Evolutionary conservation across 352 stramenopile genomes (phyloP).

Genomic region (Globisporangium yorkense): DNA sequence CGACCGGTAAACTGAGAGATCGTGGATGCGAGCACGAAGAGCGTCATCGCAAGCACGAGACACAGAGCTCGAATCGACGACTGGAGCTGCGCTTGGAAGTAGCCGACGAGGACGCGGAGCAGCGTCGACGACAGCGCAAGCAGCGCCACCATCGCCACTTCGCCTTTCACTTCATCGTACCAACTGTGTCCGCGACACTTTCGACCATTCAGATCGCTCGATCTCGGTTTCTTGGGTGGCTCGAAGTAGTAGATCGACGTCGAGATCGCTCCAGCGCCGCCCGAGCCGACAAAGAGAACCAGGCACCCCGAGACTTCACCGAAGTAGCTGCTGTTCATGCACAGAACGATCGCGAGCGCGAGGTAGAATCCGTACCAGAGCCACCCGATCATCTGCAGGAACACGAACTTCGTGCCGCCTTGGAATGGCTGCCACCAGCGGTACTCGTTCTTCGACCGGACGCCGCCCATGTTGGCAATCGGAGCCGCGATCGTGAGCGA

Average conservation of each 20-base stretch:
- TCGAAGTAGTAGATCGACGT: conserved; percentile 36
- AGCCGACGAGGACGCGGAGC: conserved; percentile 32
- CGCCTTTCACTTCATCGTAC: conserved; percentile 14
- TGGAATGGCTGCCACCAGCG: conserved; percentile 48
- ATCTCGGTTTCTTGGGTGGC: background rate
- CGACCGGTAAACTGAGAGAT: conserved; percentile 27
- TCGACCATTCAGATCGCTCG: background rate
- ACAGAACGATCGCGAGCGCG: conserved; percentile 28
- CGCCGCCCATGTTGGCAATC: conserved; percentile 32
- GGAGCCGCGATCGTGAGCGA: conserved; percentile 29
- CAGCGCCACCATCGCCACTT: conserved; percentile 35
- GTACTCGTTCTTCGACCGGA: conserved; percentile 23
- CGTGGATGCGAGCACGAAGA: conserved; percentile 25
- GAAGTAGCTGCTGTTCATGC: conserved; percentile 30
- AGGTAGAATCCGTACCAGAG: conserved; percentile 52
- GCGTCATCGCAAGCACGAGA: conserved; percentile 18
- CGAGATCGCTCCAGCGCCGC: conserved; percentile 19
- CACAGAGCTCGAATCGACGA: conserved; percentile 10
- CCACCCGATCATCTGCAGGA: conserved; percentile 53
- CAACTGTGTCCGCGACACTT: background rate
- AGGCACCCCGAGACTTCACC: conserved; percentile 19
- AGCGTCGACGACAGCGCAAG: conserved; percentile 31
- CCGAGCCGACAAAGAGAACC: conserved; percentile 29
- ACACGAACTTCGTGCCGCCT: conserved; percentile 52
- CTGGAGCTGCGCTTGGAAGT: conserved; percentile 20